A percentile compares a stretch with the other conserved stretches of the same genome.
Conservation (phyloP, 73 alveolate genomes). For the Strombidium stylifer region DNA sequence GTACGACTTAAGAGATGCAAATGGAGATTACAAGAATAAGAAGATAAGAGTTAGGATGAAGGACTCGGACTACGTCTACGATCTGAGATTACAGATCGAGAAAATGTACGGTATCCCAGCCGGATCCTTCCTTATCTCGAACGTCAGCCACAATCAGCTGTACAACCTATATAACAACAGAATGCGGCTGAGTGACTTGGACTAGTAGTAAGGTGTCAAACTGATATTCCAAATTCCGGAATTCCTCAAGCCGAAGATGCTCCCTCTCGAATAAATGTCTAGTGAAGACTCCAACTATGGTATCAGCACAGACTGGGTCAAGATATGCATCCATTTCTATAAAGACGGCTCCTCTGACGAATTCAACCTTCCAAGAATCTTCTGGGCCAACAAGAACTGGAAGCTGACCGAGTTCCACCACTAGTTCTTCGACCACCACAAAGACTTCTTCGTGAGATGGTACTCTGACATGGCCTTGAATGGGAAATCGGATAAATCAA, state of each 20-base stretch:
- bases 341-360: slow-evolving; percentile 16
- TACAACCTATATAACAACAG: slow-evolving; percentile 9
- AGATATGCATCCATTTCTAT: slow-evolving; percentile 31
- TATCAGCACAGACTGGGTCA: neutral
- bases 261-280: neutral
- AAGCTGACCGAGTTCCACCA: slow-evolving; percentile 36
- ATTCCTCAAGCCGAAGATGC: slow-evolving; percentile 4
- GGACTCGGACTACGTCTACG: slow-evolving; percentile 11
- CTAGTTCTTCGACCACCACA: slow-evolving; percentile 31
- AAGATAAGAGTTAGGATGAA: slow-evolving; percentile 8
- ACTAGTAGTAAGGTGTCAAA: neutral
- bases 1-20: slow-evolving; percentile 11
- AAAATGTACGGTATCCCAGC: neutral
- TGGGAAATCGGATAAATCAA: too few species aligned
- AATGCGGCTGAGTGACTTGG: neutral
- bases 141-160: slow-evolving; percentile 9
- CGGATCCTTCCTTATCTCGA: slow-evolving; percentile 6
- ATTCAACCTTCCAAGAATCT: slow-evolving; percentile 42
- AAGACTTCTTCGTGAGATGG: slow-evolving; percentile 11
- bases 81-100: slow-evolving; percentile 5
- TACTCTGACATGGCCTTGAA: neutral
- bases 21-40: slow-evolving; percentile 6
- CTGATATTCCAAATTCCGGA: slow-evolving; percentile 16
- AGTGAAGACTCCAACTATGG: slow-evolving; percentile 32
- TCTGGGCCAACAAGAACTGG: slow-evolving; percentile 44